Conservation (phyloP, 225 moss, liverwort and hornwort genomes). For the Sphagnum contortum region DNA sequence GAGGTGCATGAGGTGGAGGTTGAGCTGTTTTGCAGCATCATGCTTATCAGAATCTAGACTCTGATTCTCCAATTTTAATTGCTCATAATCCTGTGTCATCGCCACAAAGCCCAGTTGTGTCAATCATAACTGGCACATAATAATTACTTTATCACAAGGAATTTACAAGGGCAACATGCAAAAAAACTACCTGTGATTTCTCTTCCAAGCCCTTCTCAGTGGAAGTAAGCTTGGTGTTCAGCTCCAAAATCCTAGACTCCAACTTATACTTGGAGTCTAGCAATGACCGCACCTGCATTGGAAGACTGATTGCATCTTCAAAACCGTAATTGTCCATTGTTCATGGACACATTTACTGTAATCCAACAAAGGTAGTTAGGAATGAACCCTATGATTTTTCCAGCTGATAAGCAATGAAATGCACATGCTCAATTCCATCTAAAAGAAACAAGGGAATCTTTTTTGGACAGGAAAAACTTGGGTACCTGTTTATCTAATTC, state of each 20-base stretch:
- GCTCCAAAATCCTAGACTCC: conserved; percentile 69
- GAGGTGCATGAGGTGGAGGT: conserved; percentile 82
- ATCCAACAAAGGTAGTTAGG: too few relatives aligned
- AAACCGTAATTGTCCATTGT: too few relatives aligned
- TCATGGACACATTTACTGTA: too few relatives aligned
- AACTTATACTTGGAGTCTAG: conserved; percentile 77
- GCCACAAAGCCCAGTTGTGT: not conserved
- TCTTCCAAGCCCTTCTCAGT: conserved; percentile 88
- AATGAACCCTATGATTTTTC: too few relatives aligned
- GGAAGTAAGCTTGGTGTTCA: conserved; percentile 60
- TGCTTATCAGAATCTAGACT: conserved; percentile 68
- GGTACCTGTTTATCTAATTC: conserved; percentile 82
- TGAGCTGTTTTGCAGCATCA: conserved; percentile 74
- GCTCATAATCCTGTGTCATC: conserved; percentile 61
- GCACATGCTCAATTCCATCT: too few relatives aligned
- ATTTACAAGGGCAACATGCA: too few relatives aligned
- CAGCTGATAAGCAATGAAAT: too few relatives aligned
- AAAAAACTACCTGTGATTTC: conserved; percentile 47
- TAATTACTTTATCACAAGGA: too few relatives aligned
- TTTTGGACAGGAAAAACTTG: too few relatives aligned
- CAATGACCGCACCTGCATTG: conserved; percentile 64
- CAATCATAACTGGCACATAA: too few relatives aligned
- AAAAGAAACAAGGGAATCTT: too few relatives aligned
- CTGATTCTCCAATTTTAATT: conserved; percentile 65
- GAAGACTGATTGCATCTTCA: too few relatives aligned